Conservation (phyloP, 2,329 filamentous ascomycete species). For the Hypoxylon sp. region DNA sequence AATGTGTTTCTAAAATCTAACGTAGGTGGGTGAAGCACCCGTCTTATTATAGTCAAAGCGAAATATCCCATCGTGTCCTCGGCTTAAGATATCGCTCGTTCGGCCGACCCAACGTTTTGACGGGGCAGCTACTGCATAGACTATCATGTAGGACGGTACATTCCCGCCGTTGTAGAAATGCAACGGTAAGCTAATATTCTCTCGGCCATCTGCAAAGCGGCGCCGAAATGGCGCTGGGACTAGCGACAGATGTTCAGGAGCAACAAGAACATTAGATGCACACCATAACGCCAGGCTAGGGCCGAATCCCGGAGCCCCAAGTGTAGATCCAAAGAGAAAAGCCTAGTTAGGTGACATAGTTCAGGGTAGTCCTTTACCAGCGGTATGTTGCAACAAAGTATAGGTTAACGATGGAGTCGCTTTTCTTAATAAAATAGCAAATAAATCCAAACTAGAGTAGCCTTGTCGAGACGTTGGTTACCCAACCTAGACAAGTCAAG, state of each 20-base stretch:
- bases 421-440: neutral
- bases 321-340: slow-evolving; percentile 2
- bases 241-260: neutral
- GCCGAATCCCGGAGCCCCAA: slow-evolving; percentile 13
- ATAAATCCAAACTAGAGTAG: neutral
- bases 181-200: slow-evolving; percentile 6
- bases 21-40: neutral
- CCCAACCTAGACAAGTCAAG: neutral
- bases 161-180: slow-evolving; percentile 8
- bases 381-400: slow-evolving; percentile 1
- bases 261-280: neutral
- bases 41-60: slow-evolving; percentile 25
- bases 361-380: neutral
- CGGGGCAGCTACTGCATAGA: neutral
- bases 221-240: neutral
- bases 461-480: neutral
- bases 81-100: slow-evolving; percentile 22
- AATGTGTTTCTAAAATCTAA: neutral
- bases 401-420: neutral
- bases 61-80: slow-evolving; percentile 19
- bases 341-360: neutral
- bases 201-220: neutral
- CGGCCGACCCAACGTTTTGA: slow-evolving; percentile 6
- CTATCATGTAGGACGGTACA: neutral
- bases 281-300: neutral